phyloP scores from a whole-genome alignment of 1,139 yeast species.

The Blastobotrys persicus region DNA sequence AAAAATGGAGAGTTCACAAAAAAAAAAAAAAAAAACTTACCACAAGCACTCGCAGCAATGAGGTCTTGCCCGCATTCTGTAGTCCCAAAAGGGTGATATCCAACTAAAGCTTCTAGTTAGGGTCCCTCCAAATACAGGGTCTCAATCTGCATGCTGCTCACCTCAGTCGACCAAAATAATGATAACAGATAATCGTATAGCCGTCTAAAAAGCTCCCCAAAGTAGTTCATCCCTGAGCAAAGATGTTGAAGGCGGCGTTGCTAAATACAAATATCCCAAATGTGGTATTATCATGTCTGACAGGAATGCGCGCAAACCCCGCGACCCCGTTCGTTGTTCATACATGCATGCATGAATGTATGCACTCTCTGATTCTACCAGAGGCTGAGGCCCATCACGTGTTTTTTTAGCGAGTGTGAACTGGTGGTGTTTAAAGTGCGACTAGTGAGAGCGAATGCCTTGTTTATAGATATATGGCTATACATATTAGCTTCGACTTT shows the following conservation, averaged over 20 bases:
- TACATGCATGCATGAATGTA: no score
- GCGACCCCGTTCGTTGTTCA: no score
- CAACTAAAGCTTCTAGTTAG: conserved; percentile 24
- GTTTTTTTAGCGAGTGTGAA: no score
- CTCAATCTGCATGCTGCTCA: neutral
- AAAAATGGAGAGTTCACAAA: neutral
- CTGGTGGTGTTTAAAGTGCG: no score
- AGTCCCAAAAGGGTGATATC: conserved; percentile 41
- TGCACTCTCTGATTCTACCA: no score
- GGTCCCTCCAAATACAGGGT: neutral
- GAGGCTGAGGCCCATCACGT: no score
- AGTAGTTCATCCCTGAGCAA: neutral
- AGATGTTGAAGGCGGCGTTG: neutral
- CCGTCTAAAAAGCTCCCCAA: conserved; percentile 29
- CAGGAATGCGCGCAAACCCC: neutral
- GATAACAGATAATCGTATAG: conserved; percentile 32
- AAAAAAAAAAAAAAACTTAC: conserved; percentile 22
- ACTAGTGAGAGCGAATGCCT: no score
- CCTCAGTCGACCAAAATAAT: conserved; percentile 31
- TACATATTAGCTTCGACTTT: no score
- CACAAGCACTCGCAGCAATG: conserved; percentile 35
- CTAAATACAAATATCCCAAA: no score
- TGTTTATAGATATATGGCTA: no score
- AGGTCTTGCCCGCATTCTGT: conserved; percentile 44
- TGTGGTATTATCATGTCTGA: no score